Evolutionary conservation across 164 flowering plant species (phyloP).

Genomic region (Aristolochia contorta): DNA sequence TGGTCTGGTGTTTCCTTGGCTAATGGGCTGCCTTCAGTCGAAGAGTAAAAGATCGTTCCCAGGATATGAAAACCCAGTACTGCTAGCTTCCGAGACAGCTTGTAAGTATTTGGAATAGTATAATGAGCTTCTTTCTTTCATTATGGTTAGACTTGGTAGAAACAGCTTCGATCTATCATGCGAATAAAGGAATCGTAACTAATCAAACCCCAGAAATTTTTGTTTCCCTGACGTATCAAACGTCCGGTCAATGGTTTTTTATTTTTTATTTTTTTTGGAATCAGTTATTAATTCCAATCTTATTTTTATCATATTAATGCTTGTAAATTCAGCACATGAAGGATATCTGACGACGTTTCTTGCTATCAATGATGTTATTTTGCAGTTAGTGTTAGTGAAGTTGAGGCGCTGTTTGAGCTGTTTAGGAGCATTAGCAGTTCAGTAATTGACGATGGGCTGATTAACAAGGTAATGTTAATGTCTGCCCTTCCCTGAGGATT

Average conservation of each 20-base stretch:
- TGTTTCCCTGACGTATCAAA: background rate
- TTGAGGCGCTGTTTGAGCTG: slow-evolving; percentile 63
- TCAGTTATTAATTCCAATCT: background rate
- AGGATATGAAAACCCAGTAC: slow-evolving; percentile 73
- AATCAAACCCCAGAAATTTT: background rate
- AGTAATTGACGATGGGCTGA: slow-evolving; percentile 62
- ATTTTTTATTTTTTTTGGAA: background rate
- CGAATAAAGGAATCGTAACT: no score
- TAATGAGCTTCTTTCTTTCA: no score
- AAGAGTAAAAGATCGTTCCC: slow-evolving; percentile 45
- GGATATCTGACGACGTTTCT: no score
- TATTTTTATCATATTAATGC: background rate
- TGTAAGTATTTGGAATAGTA: slow-evolving; percentile 40
- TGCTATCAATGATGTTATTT: slow-evolving; percentile 1
- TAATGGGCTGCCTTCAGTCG: slow-evolving; percentile 89
- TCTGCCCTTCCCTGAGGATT: no score
- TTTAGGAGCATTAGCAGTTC: slow-evolving; percentile 64
- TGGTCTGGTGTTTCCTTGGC: slow-evolving; percentile 1
- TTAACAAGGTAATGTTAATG: slow-evolving; percentile 37
- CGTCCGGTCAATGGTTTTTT: no score
- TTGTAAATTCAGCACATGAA: background rate
- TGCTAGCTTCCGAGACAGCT: slow-evolving; percentile 84
- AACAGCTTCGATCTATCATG: no score
- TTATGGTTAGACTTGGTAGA: no score
- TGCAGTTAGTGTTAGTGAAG: slow-evolving; percentile 66